Conservation (phyloP, 2,329 filamentous ascomycete species). For the Colletotrichum sp. region DNA sequence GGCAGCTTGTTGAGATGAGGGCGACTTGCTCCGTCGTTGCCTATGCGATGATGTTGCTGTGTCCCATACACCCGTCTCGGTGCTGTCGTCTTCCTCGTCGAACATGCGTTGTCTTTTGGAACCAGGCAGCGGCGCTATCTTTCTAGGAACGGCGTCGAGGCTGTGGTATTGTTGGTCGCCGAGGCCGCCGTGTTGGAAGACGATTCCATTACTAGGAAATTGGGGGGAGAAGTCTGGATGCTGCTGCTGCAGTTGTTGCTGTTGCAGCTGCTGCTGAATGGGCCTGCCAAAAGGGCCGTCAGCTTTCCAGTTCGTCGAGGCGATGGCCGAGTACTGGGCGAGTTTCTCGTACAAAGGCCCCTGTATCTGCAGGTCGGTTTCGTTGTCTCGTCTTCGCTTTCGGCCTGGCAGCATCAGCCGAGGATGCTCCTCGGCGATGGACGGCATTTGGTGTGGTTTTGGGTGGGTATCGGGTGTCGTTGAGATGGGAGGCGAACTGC, state of each 20-base stretch:
- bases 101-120: conserved; percentile 18
- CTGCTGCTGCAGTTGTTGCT: conserved; percentile 10
- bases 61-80: background rate
- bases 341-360: conserved; percentile 22
- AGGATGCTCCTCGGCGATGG: conserved; percentile 22
- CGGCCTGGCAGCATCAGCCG: conserved; percentile 12
- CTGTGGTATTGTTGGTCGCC: background rate
- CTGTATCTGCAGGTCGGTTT: conserved; percentile 14
- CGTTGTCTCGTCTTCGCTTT: conserved; percentile 24
- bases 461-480: background rate
- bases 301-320: conserved; percentile 15
- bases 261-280: conserved; percentile 16
- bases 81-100: background rate
- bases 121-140: conserved; percentile 10
- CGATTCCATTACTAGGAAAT: background rate
- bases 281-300: conserved; percentile 21
- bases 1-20: background rate
- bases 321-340: conserved; percentile 16
- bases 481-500: background rate
- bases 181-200: conserved; percentile 1
- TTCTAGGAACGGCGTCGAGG: background rate
- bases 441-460: conserved; percentile 14
- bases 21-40: conserved; percentile 4
- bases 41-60: background rate
- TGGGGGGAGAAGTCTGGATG: background rate